These are phyloP conservation scores for Saccharomyces hybrid DNA, from an alignment of 1,139 yeast species.

Conservation along the genomic window DNA sequence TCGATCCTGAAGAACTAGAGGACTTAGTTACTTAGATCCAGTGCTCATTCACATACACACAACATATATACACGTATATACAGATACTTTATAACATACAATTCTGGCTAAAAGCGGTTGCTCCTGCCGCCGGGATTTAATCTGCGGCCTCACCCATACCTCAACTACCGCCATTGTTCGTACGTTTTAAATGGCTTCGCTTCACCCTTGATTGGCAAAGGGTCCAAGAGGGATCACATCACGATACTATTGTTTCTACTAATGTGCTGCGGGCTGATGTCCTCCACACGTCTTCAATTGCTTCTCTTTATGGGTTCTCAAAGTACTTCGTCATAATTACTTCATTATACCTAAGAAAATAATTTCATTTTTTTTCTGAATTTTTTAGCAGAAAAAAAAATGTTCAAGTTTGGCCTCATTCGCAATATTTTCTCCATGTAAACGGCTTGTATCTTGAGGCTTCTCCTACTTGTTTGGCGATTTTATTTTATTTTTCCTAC, in stretches of 20 bases:
- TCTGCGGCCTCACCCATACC: background rate
- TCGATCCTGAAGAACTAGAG: constrained; percentile 12
- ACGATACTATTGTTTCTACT: background rate
- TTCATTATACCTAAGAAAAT: background rate
- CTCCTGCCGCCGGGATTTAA: background rate
- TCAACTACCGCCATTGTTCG: background rate
- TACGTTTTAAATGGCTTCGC: background rate
- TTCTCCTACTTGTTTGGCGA: background rate
- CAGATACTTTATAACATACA: background rate
- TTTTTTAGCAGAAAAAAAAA: background rate
- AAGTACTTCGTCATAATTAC: background rate
- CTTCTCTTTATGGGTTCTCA: background rate
- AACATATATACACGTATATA: background rate
- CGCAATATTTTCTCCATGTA: background rate
- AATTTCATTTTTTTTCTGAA: background rate
- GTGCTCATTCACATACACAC: background rate
- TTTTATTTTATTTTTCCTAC: background rate
- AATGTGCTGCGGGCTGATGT: background rate
- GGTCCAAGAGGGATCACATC: background rate
- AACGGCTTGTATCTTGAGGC: background rate
- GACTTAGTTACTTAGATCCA: constrained; percentile 8
- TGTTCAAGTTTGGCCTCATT: background rate
- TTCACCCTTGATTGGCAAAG: background rate
- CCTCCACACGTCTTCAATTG: background rate
- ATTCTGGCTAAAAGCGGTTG: background rate